phyloP scores from a whole-genome alignment of 768 basidiomycete genomes.

The Tricholoma hemisulphureum region DNA sequence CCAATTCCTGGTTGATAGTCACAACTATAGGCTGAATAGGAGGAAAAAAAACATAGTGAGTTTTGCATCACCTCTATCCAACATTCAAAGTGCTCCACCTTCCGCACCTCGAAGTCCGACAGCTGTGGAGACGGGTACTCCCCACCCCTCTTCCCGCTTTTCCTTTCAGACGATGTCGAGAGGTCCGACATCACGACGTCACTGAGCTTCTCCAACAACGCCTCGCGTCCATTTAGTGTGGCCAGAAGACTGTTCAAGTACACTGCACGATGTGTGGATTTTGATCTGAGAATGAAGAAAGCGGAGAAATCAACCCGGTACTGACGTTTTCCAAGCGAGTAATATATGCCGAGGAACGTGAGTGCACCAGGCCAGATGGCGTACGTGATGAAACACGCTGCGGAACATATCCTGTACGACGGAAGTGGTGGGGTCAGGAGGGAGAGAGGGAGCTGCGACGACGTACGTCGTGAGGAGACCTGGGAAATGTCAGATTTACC shows the following conservation, averaged over 20 bases:
- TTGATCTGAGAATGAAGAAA: neutral
- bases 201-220: conserved; percentile 20
- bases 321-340: conserved; percentile 45
- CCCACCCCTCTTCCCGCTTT: neutral
- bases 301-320: neutral
- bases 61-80: neutral
- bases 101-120: neutral
- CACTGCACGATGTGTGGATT: conserved; percentile 15
- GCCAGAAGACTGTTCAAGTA: conserved; percentile 35
- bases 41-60: neutral
- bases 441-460: neutral
- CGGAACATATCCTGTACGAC: conserved; percentile 25
- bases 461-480: conserved; percentile 34
- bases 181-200: conserved; percentile 11
- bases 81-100: neutral
- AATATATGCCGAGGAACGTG: conserved; percentile 46
- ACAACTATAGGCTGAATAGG: conserved; percentile 12
- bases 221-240: conserved; percentile 27
- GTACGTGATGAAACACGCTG: conserved; percentile 33
- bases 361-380: conserved; percentile 43
- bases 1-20: conserved; percentile 14
- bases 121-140: neutral
- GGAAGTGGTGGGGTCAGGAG: neutral
- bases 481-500: conserved; percentile 8
- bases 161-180: neutral